Base-by-base conservation (phyloP, 805 yeast species). In the Candida maris region DNA sequence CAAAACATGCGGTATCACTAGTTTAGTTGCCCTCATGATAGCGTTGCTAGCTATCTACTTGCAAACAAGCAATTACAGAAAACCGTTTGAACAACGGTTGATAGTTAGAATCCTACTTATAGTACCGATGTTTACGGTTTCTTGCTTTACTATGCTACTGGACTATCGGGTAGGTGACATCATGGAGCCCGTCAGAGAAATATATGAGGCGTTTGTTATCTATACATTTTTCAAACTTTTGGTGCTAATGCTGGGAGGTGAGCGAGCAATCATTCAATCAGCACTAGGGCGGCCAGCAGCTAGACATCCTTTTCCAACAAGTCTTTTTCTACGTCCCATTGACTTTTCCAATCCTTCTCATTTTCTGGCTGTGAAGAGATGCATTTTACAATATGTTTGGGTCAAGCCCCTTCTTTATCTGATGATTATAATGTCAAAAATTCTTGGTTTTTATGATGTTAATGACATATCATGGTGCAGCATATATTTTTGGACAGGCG, bases 151-250 rank as follows among this genome's bases (percentile, higher is more conserved):
- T 3, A 71, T 78, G 48, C 67, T 81, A 15, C 62, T 66, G 13
- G 63, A 68, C 57, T 76, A 68, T n/a, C 47, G 48, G 4, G 42
- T 65, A 20, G 77, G 70, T 32, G 63, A 58, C 37, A 66, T 67
- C 38, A 48, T 87, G 3, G 93, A 84, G 48, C 95, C 96, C 0
- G 51, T 85, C 0, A 68, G 93, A 30, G 98, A 93, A 56, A 76
- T 91, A 1, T 93, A 93, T 60, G 98, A 93, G 60, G 97, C 97
- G 0, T 86, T 93, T 62, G 96, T 89, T 22, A 85, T 93, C 22
- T 93, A 93, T 60, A 87, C 96, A 2, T 93, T 93, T 57, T 91
- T 85, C 65, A 74, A 91, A 21, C 68, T 88, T 19, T 66, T 93
- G 37, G 87, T 94, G 1, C 75, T 80, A 44, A 74, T 87, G 66